Conservation (phyloP, 345 rosid genomes). For the Noccaea bulbosa region DNA sequence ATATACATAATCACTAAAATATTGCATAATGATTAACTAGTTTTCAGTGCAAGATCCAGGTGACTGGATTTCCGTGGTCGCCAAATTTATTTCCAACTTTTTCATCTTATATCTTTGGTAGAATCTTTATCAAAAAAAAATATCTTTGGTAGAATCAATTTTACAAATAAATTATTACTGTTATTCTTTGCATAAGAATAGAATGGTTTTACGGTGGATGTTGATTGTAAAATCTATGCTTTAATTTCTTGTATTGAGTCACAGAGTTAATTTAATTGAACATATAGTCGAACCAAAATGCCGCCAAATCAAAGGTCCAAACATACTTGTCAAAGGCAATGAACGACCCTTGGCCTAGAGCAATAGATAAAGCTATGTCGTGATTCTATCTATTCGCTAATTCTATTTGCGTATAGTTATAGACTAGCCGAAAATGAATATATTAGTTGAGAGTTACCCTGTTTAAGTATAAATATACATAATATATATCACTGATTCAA, state of each 20-base stretch:
- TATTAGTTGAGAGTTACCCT: conserved; percentile 7
- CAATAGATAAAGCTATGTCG: conserved; percentile 24
- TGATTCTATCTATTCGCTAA: not conserved
- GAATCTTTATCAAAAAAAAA: too few relatives aligned
- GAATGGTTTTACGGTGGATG: not conserved
- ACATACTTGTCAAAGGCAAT: conserved; percentile 25
- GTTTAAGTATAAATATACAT: not conserved
- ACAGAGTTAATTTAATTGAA: conserved; percentile 8
- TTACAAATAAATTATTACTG: not conserved
- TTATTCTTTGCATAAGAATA: not conserved
- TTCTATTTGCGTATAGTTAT: not conserved
- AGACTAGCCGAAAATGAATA: not conserved
- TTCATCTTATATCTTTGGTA: not conserved
- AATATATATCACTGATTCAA: conserved; percentile 12
- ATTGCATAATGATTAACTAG: not conserved
- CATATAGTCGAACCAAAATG: conserved; percentile 8
- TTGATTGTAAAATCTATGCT: not conserved
- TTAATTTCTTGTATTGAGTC: not conserved
- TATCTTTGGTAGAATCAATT: not conserved
- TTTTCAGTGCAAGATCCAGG: not conserved
- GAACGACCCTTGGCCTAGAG: conserved; percentile 22
- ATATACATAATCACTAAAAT: not conserved
- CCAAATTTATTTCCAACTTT: not conserved
- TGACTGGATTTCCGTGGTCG: not conserved
- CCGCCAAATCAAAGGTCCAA: conserved; percentile 24